Evolutionary conservation across 805 yeast genomes (phyloP).

Genomic region (Myxozyma melibiosi): DNA sequence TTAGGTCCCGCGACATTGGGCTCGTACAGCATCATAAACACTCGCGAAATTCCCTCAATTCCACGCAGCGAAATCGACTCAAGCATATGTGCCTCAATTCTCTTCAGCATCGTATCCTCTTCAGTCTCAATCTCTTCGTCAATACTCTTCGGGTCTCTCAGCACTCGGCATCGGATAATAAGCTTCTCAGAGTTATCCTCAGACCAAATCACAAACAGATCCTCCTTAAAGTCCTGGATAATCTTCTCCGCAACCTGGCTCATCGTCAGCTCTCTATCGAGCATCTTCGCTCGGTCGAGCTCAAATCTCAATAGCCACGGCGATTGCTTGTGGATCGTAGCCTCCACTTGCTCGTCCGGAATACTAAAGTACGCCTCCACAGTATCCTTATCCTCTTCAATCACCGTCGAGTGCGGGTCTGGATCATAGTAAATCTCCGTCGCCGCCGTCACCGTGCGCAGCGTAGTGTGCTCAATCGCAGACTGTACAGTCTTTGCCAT

Average conservation of each 20-base stretch:
- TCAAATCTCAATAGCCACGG: constrained; percentile 98
- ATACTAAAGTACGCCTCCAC: constrained; percentile 96
- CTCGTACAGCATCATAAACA: constrained; percentile 58
- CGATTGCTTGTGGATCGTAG: constrained; percentile 88
- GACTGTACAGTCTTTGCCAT: constrained; percentile 93
- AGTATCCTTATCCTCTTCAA: constrained; percentile 94
- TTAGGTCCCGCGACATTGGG: constrained; percentile 53
- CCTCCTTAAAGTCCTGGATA: constrained; percentile 89
- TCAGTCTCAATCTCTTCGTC: constrained; percentile 89
- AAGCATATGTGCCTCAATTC: constrained; percentile 94
- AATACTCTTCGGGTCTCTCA: constrained; percentile 89
- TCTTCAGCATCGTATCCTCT: constrained; percentile 94
- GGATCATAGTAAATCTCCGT: constrained; percentile 98
- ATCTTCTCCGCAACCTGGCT: constrained; percentile 97
- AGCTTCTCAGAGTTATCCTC: constrained; percentile 98
- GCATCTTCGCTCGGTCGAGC: constrained; percentile 97
- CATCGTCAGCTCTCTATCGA: constrained; percentile 96
- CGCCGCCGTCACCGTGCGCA: constrained; percentile 93
- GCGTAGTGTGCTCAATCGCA: constrained; percentile 93
- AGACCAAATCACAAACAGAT: constrained; percentile 96
- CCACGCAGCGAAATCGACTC: constrained; percentile 95
- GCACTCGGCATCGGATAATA: constrained; percentile 96
- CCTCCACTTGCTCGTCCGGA: constrained; percentile 97
- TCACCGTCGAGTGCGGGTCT: constrained; percentile 95
- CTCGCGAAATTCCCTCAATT: constrained; percentile 89